Evolutionary conservation across 2,329 filamentous ascomycete species (phyloP).

Genomic region (Nigrograna mackinnonii): DNA sequence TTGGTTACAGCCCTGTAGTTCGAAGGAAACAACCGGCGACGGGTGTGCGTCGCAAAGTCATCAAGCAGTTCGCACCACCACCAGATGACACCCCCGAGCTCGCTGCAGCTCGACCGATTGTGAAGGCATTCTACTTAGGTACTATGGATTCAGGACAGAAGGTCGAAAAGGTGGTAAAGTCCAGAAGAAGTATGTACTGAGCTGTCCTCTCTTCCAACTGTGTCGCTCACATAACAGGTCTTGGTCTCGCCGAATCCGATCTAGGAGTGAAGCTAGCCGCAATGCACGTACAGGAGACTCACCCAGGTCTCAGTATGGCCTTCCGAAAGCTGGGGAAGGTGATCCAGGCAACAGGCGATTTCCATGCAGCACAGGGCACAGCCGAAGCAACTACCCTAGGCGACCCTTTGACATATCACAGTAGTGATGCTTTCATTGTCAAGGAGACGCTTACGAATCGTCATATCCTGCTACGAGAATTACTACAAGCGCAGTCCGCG

Average conservation of each 20-base stretch:
- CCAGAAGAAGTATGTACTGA: constrained; percentile 71
- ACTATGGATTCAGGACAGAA: constrained; percentile 98
- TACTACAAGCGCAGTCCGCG: constrained; percentile 85
- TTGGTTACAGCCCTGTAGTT: constrained; percentile 94
- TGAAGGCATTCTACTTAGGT: constrained; percentile 94
- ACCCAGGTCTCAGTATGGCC: constrained; percentile 83
- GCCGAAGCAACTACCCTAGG: constrained; percentile 94
- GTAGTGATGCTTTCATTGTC: constrained; percentile 93
- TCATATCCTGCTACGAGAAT: constrained; percentile 91
- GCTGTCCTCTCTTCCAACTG: not conserved
- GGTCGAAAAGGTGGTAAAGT: constrained; percentile 91
- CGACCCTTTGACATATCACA: constrained; percentile 93
- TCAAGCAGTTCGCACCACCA: constrained; percentile 98
- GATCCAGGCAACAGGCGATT: constrained; percentile 91
- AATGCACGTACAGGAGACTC: constrained; percentile 89
- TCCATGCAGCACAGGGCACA: constrained; percentile 93
- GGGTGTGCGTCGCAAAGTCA: constrained; percentile 88
- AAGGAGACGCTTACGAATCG: constrained; percentile 98
- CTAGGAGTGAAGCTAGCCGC: constrained; percentile 87
- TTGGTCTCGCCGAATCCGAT: constrained; percentile 90
- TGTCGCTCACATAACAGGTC: constrained; percentile 59
- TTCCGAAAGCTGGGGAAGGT: constrained; percentile 95
- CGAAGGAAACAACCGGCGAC: constrained; percentile 97
- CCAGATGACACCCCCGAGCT: constrained; percentile 97
- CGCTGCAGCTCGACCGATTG: constrained; percentile 82